Evolutionary conservation across 441 rosid species (phyloP).

Genomic region (Capsella rubella): DNA sequence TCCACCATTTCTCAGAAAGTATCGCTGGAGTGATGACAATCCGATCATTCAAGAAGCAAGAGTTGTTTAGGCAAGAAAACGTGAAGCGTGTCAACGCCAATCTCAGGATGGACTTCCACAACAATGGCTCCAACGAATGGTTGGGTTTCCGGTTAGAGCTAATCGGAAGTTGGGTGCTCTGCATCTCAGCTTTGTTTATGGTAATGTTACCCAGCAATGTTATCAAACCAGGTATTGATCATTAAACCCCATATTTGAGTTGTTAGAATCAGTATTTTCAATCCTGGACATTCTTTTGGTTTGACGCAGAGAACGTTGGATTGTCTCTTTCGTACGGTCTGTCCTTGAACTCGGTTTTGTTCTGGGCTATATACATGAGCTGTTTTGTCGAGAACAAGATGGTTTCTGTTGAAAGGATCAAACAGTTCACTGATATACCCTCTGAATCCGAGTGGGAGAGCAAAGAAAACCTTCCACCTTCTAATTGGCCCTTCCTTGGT

Average conservation of each 20-base stretch:
- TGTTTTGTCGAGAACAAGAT: constrained; percentile 89
- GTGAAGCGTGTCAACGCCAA: constrained; percentile 63
- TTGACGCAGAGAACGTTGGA: constrained; percentile 75
- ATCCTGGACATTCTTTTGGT: constrained; percentile 3
- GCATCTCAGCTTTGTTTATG: constrained; percentile 75
- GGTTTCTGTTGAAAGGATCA: constrained; percentile 90
- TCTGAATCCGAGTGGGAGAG: constrained; percentile 79
- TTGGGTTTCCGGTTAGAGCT: constrained; percentile 82
- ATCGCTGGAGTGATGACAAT: constrained; percentile 83
- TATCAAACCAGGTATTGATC: constrained; percentile 67
- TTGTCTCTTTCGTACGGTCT: constrained; percentile 85
- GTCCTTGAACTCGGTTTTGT: constrained; percentile 77
- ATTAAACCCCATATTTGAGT: neutral
- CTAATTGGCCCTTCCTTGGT: constrained; percentile 76
- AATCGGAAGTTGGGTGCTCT: constrained; percentile 72
- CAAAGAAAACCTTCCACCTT: constrained; percentile 63
- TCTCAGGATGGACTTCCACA: constrained; percentile 83
- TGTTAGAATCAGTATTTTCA: neutral
- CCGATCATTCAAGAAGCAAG: constrained; percentile 67
- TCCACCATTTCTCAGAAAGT: constrained; percentile 92
- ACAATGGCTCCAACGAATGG: constrained; percentile 88
- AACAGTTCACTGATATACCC: constrained; percentile 72
- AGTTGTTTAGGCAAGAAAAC: constrained; percentile 62
- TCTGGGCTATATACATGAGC: constrained; percentile 73
- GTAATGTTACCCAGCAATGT: constrained; percentile 77